Evolutionary conservation across 108 stramenopile genomes (phyloP).

Genomic region (Conticribra weissflogii): DNA sequence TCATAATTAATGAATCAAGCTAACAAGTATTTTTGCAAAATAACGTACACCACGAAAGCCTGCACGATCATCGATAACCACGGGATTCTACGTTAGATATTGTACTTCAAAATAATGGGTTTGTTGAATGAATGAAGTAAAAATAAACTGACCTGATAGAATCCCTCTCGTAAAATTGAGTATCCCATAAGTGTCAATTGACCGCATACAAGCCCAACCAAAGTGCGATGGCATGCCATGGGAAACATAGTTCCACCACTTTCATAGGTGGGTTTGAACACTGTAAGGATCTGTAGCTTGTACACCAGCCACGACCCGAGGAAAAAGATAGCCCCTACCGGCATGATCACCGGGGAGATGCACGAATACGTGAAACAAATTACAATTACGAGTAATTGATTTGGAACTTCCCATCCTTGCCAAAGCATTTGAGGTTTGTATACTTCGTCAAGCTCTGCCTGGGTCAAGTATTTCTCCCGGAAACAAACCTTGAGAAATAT

Average conservation of each 20-base stretch:
- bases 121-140: neutral
- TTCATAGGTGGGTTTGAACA: constrained; percentile 67
- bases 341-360: constrained; percentile 85
- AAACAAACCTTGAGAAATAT: constrained; percentile 62
- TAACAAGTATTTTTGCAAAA: constrained; percentile 13
- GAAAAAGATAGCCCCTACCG: constrained; percentile 82
- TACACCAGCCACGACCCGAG: constrained; percentile 79
- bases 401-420: constrained; percentile 90
- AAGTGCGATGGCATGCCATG: constrained; percentile 58
- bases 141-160: constrained; percentile 33
- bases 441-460: constrained; percentile 75
- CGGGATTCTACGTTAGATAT: too few relatives aligned
- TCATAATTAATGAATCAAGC: neutral
- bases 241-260: constrained; percentile 71
- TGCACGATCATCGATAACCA: too few relatives aligned
- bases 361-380: constrained; percentile 81
- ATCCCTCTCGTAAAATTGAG: constrained; percentile 43
- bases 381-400: constrained; percentile 81
- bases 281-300: constrained; percentile 89
- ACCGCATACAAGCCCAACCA: constrained; percentile 55
- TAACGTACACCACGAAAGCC: too few relatives aligned
- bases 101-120: constrained; percentile 5
- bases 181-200: constrained; percentile 62
- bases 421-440: constrained; percentile 30
- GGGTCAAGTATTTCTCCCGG: constrained; percentile 68